Evolutionary conservation across 768 basidiomycete species (phyloP).

Genomic region (Boletus fagicola): DNA sequence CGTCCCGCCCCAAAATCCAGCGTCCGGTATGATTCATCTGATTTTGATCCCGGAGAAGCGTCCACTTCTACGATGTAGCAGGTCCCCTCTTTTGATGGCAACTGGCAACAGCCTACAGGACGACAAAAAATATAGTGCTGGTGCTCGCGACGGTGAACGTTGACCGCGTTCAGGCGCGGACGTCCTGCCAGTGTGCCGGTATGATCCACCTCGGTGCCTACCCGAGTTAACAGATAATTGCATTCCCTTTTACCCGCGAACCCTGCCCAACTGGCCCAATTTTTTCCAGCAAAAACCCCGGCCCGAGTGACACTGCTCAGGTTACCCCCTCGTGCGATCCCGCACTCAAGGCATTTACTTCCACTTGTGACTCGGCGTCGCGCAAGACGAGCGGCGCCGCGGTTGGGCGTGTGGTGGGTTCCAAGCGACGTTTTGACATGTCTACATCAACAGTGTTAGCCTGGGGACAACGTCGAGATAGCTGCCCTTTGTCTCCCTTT

Average conservation of each 20-base stretch:
- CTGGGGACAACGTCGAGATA: not conserved
- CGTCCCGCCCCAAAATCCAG: not conserved
- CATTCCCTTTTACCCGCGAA: not conserved
- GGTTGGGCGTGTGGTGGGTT: not conserved
- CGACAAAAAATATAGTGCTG: not conserved
- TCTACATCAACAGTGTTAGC: not conserved
- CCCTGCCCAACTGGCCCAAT: not conserved
- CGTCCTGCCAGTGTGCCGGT: not conserved
- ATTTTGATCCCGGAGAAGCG: not conserved
- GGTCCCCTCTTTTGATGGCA: not conserved
- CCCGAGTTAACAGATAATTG: not conserved
- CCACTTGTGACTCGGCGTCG: not conserved
- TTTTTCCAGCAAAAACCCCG: not conserved
- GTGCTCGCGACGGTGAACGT: not conserved
- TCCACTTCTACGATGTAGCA: too few relatives aligned
- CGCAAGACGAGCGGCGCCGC: not conserved
- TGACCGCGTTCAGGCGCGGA: not conserved
- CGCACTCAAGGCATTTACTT: not conserved
- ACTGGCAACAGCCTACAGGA: not conserved
- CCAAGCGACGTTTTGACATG: not conserved
- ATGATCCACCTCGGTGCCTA: not conserved
- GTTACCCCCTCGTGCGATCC: not conserved
- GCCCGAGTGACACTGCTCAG: not conserved
- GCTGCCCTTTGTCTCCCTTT: not conserved
- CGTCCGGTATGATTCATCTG: not conserved